These are phyloP conservation scores for Blastobotrys serpentis DNA, from an alignment of 1,139 yeast species.

Conservation along the genomic window DNA sequence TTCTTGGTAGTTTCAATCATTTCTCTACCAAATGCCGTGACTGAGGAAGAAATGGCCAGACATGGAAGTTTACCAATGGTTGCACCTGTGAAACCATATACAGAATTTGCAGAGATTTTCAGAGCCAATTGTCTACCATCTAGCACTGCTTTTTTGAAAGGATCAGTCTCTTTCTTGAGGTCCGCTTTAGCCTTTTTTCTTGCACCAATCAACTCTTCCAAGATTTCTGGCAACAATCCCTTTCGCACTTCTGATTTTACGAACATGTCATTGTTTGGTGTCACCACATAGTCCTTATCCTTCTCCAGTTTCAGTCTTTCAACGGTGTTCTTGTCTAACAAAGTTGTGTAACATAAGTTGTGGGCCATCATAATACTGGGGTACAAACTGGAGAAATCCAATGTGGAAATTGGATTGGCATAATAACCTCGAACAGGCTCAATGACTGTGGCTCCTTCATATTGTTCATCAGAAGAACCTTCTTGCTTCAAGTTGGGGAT, in stretches of 20 bases:
- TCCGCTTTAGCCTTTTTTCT: constrained; percentile 92
- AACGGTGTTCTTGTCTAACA: constrained; percentile 68
- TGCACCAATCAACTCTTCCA: constrained; percentile 83
- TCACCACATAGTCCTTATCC: constrained; percentile 73
- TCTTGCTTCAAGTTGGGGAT: constrained; percentile 87
- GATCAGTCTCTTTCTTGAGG: constrained; percentile 88
- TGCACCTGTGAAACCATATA: constrained; percentile 98
- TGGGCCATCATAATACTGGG: constrained; percentile 99
- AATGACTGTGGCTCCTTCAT: constrained; percentile 98
- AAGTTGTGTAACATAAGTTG: constrained; percentile 90
- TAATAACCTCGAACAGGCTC: constrained; percentile 95
- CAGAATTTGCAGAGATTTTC: constrained; percentile 96
- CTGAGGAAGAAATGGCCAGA: constrained; percentile 91
- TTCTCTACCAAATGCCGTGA: constrained; percentile 91
- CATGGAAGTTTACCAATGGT: constrained; percentile 97
- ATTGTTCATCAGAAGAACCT: constrained; percentile 80
- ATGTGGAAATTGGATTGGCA: constrained; percentile 94
- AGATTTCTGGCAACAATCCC: constrained; percentile 89
- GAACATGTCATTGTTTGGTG: constrained; percentile 93
- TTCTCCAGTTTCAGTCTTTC: constrained; percentile 61
- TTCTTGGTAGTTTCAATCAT: constrained; percentile 93
- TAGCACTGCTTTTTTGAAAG: constrained; percentile 86
- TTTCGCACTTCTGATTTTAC: constrained; percentile 69
- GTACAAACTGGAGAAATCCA: constrained; percentile 95
- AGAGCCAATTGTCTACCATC: constrained; percentile 97